Conservation (phyloP, 441 rosid genomes). For the Syzygium malaccense region DNA sequence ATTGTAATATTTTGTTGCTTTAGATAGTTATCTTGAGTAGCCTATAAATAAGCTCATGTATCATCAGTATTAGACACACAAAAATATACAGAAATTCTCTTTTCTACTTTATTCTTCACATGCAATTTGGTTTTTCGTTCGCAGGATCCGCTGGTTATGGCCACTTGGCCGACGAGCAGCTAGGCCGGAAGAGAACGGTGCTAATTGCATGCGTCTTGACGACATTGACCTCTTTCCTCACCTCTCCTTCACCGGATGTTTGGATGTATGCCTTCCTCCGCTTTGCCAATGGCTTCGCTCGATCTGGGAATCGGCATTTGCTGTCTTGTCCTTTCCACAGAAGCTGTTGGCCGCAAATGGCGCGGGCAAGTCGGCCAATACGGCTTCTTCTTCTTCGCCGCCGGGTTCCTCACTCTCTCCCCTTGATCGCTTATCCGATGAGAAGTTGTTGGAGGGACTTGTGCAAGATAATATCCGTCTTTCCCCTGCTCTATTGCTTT, state of each 20-base stretch:
- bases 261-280: conserved; percentile 59
- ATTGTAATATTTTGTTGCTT: too few species aligned
- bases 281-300: conserved; percentile 43
- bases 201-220: conserved; percentile 44
- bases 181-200: conserved; percentile 52
- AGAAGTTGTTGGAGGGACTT: conserved; percentile 47
- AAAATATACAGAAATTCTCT: too few species aligned
- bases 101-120: too few species aligned
- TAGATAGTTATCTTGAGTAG: too few species aligned
- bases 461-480: conserved; percentile 31
- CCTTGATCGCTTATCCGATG: conserved; percentile 41
- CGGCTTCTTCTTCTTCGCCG: conserved; percentile 63
- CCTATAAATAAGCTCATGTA: too few species aligned
- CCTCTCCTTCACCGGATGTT: conserved; percentile 59
- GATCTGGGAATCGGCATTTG: conserved; percentile 59
- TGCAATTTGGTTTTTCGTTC: background rate
- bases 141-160: conserved; percentile 53
- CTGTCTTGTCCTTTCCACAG: conserved; percentile 58
- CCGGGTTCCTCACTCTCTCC: conserved; percentile 62
- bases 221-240: conserved; percentile 40
- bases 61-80: too few species aligned
- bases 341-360: conserved; percentile 56
- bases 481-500: conserved; percentile 38
- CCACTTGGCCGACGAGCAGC: conserved; percentile 42
- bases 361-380: conserved; percentile 67